A percentile compares a stretch with the other conserved stretches of the same genome.
Conservation (phyloP, 106 monocot species). For the Allium cepa region DNA sequence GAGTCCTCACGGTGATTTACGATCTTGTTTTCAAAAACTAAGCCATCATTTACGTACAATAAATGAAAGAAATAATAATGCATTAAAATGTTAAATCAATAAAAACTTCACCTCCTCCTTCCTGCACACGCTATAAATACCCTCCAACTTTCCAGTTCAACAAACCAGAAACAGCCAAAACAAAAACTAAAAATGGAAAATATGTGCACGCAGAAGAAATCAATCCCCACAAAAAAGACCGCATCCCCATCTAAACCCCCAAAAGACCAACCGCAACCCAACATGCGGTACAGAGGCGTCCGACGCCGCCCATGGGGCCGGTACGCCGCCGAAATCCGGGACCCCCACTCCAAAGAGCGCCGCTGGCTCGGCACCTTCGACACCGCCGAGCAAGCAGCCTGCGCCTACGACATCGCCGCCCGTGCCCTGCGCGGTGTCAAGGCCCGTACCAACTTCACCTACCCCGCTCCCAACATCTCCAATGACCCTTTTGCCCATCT, state of each 20-base stretch:
- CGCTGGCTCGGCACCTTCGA: conserved; percentile 80
- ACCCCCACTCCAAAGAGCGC: conserved; percentile 62
- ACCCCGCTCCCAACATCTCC: conserved; percentile 11
- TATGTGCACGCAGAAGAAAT: conserved; percentile 1
- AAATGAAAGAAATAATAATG: too few species aligned
- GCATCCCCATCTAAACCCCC: conserved; percentile 2
- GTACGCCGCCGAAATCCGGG: conserved; percentile 45
- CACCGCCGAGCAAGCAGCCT: conserved; percentile 75
- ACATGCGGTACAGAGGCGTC: conserved; percentile 50
- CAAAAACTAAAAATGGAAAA: conserved; percentile 14
- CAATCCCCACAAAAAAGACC: neutral
- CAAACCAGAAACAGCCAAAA: neutral
- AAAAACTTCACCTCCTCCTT: too few species aligned
- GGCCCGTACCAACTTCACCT: conserved; percentile 68
- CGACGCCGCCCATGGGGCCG: conserved; percentile 54
- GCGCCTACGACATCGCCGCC: conserved; percentile 77
- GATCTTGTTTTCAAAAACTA: too few species aligned
- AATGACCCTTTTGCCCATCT: neutral
- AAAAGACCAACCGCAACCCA: neutral
- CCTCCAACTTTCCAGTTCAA: neutral
- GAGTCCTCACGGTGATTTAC: too few species aligned
- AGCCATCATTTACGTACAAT: too few species aligned
- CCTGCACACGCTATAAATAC: neutral
- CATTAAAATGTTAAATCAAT: too few species aligned
- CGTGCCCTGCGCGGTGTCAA: conserved; percentile 72